A percentile compares a stretch with the other conserved stretches of the same genome.
phyloP scores from a whole-genome alignment of 2,329 filamentous ascomycete species.

The Aspergillus bombycis region DNA sequence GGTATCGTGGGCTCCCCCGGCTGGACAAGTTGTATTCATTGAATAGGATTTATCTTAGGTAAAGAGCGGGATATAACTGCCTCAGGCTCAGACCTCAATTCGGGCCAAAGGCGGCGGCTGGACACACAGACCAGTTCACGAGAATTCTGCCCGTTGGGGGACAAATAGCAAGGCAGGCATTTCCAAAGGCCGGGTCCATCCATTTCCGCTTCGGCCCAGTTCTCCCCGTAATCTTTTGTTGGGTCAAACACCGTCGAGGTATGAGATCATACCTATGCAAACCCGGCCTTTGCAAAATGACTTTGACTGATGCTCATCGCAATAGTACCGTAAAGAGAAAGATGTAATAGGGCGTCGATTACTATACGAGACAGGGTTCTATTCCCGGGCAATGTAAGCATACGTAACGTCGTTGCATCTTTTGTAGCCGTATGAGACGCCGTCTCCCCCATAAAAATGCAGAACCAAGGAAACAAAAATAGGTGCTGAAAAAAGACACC shows the following conservation, averaged over 20 bases:
- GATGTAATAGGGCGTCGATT: not conserved
- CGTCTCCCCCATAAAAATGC: not conserved
- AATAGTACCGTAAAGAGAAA: not conserved
- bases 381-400: not conserved
- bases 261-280: constrained; percentile 6
- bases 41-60: not conserved
- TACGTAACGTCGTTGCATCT: not conserved
- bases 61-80: not conserved
- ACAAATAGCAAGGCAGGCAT: constrained; percentile 21
- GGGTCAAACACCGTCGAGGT: not conserved
- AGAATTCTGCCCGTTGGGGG: not conserved
- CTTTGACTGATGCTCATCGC: not conserved
- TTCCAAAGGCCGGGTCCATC: constrained; percentile 9
- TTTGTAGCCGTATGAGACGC: not conserved
- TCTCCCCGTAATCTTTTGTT: not conserved
- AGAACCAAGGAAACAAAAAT: constrained; percentile 1
- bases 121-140: constrained; percentile 6
- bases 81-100: constrained; percentile 18
- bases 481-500: constrained; percentile 15
- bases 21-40: not conserved
- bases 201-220: constrained; percentile 9
- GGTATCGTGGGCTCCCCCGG: not conserved
- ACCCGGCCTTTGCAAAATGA: not conserved
- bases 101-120: constrained; percentile 17
- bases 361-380: not conserved